Conservation (phyloP, 345 rosid species). For the Erodium maritimum region DNA sequence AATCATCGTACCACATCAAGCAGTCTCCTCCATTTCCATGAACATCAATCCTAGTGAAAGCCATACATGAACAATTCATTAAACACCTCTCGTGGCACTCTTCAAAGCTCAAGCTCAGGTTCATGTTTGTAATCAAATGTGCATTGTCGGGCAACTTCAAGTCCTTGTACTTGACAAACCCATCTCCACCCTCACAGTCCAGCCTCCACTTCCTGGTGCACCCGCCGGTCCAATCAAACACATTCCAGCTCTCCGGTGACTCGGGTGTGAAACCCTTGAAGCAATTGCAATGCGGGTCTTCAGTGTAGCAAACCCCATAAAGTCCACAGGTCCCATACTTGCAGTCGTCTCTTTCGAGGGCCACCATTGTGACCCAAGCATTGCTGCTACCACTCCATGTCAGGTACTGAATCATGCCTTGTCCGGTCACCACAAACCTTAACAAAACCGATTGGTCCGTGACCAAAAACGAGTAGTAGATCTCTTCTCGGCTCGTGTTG, state of each 20-base stretch:
- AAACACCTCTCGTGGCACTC: constrained; percentile 18
- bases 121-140: neutral
- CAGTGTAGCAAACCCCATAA: too few species aligned
- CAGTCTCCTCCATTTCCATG: constrained; percentile 18
- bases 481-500: constrained; percentile 11
- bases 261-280: constrained; percentile 21
- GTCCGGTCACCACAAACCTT: constrained; percentile 13
- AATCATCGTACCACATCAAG: constrained; percentile 10
- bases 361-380: constrained; percentile 8
- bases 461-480: constrained; percentile 11
- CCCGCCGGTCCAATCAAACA: constrained; percentile 16
- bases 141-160: constrained; percentile 16
- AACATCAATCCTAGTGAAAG: constrained; percentile 11
- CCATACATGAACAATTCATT: constrained; percentile 26
- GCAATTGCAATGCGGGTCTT: constrained; percentile 17
- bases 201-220: constrained; percentile 13
- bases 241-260: constrained; percentile 2
- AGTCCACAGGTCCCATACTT: constrained; percentile 15
- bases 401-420: constrained; percentile 14
- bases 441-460: constrained; percentile 1
- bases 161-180: constrained; percentile 14
- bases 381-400: constrained; percentile 8
- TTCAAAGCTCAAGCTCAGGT: constrained; percentile 6
- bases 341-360: constrained; percentile 23
- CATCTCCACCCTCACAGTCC: constrained; percentile 15